phyloP scores from a whole-genome alignment of 75 land plant genomes.

The Pinus tabuliformis region DNA sequence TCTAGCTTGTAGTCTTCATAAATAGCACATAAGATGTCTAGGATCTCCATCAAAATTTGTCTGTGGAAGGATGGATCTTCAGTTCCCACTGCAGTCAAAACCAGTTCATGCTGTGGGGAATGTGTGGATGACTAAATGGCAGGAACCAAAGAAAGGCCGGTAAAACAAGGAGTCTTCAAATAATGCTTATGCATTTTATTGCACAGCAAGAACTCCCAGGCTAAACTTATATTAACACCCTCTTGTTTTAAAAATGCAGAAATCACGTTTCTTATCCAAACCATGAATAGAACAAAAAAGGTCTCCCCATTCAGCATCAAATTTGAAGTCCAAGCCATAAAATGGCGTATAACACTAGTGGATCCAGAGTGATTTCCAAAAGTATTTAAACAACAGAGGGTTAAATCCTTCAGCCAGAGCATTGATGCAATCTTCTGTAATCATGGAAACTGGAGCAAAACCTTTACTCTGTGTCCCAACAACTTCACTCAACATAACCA shows the following conservation, averaged over 20 bases:
- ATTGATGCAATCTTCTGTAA: constrained; percentile 66
- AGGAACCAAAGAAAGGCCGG: constrained; percentile 10
- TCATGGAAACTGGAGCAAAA: constrained; percentile 68
- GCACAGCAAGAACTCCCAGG: constrained; percentile 80
- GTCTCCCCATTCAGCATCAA: constrained; percentile 79
- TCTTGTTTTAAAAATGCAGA: neutral
- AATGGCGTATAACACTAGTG: constrained; percentile 25
- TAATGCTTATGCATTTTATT: constrained; percentile 72
- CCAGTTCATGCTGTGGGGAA: constrained; percentile 4
- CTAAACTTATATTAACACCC: neutral
- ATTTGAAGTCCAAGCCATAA: constrained; percentile 23
- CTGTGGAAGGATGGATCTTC: constrained; percentile 38
- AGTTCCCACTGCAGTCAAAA: neutral
- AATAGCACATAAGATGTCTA: constrained; percentile 78
- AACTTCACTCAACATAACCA: too few species aligned
- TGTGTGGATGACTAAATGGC: neutral
- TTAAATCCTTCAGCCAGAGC: constrained; percentile 86
- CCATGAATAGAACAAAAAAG: constrained; percentile 44
- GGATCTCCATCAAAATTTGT: constrained; percentile 52
- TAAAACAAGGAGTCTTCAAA: constrained; percentile 8
- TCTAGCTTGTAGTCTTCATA: constrained; percentile 93
- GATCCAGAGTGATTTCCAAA: constrained; percentile 63
- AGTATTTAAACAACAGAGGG: constrained; percentile 46
- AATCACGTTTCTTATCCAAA: constrained; percentile 22
- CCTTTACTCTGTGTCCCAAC: too few species aligned